Percentiles rank a stretch among this genome's conserved stretches.
These are phyloP conservation scores for Clonostachys sp. DNA, from an alignment of 2,329 filamentous ascomycete genomes.

Conservation along the genomic window DNA sequence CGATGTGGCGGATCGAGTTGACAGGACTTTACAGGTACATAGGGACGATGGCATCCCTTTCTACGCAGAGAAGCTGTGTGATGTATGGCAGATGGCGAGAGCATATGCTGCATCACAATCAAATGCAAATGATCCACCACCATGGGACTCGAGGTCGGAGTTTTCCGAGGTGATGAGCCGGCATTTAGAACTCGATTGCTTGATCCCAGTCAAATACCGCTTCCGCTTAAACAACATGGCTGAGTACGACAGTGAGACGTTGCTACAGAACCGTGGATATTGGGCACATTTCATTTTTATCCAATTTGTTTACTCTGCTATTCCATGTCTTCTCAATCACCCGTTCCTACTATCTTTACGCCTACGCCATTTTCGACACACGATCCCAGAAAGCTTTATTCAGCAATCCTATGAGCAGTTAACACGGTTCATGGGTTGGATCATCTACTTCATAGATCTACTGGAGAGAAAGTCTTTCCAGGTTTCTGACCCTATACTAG, in stretches of 20 bases:
- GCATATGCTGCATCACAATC: conserved; percentile 40
- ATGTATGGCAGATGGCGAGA: conserved; percentile 41
- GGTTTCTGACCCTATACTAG: conserved; percentile 24
- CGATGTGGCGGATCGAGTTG: too few species aligned
- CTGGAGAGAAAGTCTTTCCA: conserved; percentile 34
- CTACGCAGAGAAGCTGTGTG: conserved; percentile 35
- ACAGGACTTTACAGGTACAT: not conserved
- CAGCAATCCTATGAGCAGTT: conserved; percentile 48
- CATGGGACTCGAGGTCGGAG: conserved; percentile 43
- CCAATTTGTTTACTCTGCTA: conserved; percentile 47
- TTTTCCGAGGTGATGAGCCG: conserved; percentile 43
- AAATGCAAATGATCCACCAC: conserved; percentile 28
- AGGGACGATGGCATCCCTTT: conserved; percentile 33
- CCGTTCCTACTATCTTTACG: conserved; percentile 46
- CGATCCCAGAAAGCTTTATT: conserved; percentile 48
- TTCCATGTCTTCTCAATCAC: conserved; percentile 47
- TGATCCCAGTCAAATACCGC: conserved; percentile 42
- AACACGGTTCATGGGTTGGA: conserved; percentile 45
- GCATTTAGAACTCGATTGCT: conserved; percentile 47
- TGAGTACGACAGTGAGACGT: conserved; percentile 29
- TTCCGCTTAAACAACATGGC: conserved; percentile 43
- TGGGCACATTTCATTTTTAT: conserved; percentile 49
- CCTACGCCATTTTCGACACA: conserved; percentile 45
- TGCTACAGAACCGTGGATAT: conserved; percentile 40
- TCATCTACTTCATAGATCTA: conserved; percentile 44